Base-by-base conservation (phyloP, 345 rosid species). In the Psidium friedrichsthalianum region DNA sequence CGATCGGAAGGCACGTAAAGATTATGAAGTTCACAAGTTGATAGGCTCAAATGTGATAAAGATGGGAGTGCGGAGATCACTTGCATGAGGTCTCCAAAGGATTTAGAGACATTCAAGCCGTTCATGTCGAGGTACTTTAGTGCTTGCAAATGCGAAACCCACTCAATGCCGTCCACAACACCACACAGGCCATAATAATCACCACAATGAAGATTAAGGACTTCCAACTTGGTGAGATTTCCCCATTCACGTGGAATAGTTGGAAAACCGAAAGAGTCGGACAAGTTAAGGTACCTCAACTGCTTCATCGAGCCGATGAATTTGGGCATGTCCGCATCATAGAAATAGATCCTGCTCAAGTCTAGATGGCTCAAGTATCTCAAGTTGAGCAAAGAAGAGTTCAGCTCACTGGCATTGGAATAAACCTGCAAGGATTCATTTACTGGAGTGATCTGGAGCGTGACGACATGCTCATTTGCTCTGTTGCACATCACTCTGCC, bases 281-380 rank as follows among this genome's bases (percentile, higher is more conserved):
- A 36, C 42, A 85, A 51, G 29, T 78, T 36, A 44, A 78, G 83
- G 44, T 58, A 81, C 64, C 24, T 84, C 40, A 74, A 32, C 32
- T 84, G 86, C 53, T 84, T 51, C 86, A 84, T 84, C 5, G 47
- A 69, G n/a, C 86, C 51, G 3, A 84, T 69, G 78, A 84, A 69
- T 29, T 84, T 24, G 51, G 61, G 82, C 18, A 74, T 51, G 21
- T 13, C 5, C 51, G 14, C 13, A 12, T 22, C 6, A 24, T 5
- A 6, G 44, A 84, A 9, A 32, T 0, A 4, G 18, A 84, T 16
- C 51, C 82, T 61, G 1, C 80, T 51, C n/a, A 84, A 42, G 32
- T 84, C 86, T 29, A 84, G 85, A 40, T 42, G 11, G 85, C 25
- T 83, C 52, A 83, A 83, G 76, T 69, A 74, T 32, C 36, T 69